phyloP scores from a whole-genome alignment of 2,329 filamentous ascomycete species.

The Moelleriella libera region DNA sequence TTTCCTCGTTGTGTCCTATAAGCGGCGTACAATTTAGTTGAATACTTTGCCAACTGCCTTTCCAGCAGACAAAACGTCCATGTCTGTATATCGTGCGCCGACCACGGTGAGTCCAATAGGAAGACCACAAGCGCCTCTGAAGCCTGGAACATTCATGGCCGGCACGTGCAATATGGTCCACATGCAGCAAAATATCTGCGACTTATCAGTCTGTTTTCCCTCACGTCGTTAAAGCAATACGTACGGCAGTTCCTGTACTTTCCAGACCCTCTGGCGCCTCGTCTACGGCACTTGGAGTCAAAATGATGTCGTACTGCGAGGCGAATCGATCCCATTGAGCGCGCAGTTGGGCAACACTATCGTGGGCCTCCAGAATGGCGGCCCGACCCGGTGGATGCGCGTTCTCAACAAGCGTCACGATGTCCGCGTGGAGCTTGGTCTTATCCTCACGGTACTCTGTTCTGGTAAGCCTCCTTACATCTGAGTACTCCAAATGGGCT shows the following conservation, averaged over 20 bases:
- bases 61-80: constrained; percentile 26
- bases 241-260: constrained; percentile 35
- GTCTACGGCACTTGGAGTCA: constrained; percentile 44
- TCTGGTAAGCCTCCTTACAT: constrained; percentile 23
- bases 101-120: constrained; percentile 45
- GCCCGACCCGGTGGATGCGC: constrained; percentile 24
- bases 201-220: not conserved
- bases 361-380: constrained; percentile 35
- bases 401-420: constrained; percentile 39
- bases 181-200: constrained; percentile 6
- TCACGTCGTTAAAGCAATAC: constrained; percentile 5
- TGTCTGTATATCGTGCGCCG: constrained; percentile 29
- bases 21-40: not conserved
- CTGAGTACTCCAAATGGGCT: not conserved
- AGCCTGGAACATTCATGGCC: constrained; percentile 50
- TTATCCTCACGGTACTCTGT: constrained; percentile 35
- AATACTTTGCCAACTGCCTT: constrained; percentile 22
- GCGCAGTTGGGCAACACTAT: constrained; percentile 36
- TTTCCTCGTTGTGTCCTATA: too few species aligned
- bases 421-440: constrained; percentile 26
- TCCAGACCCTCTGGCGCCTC: constrained; percentile 40
- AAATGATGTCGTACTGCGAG: constrained; percentile 34
- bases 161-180: constrained; percentile 39
- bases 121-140: constrained; percentile 35
- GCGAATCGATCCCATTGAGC: constrained; percentile 40